These are phyloP conservation scores for Penicillium oxalicum DNA, from an alignment of 2,329 filamentous ascomycete species.

Conservation along the genomic window DNA sequence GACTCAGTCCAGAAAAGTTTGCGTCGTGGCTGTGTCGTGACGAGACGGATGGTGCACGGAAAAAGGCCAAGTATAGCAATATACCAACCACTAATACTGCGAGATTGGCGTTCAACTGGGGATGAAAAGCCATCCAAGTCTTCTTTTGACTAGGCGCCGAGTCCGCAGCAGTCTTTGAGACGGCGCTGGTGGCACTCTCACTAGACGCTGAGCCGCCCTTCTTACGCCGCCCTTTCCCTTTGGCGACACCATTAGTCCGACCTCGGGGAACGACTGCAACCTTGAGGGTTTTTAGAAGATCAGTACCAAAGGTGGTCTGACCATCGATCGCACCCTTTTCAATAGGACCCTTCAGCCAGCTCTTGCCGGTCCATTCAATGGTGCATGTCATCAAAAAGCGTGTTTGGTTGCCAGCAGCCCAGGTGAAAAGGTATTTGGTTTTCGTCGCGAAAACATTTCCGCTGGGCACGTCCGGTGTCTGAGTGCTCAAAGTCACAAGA, in stretches of 20 bases:
- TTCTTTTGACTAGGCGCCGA: conserved; percentile 38
- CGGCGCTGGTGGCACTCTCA: conserved; percentile 40
- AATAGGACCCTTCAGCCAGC: conserved; percentile 94
- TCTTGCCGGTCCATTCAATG: conserved; percentile 96
- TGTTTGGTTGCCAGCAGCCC: conserved; percentile 82
- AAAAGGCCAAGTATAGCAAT: conserved; percentile 68
- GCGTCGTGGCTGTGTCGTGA: conserved; percentile 33
- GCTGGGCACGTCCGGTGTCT: conserved; percentile 90
- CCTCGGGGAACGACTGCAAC: conserved; percentile 63
- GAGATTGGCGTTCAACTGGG: conserved; percentile 69
- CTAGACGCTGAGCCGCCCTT: conserved; percentile 44
- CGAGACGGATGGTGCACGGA: conserved; percentile 44
- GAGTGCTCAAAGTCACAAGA: conserved; percentile 73
- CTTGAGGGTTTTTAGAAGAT: conserved; percentile 69
- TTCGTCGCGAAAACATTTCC: conserved; percentile 88
- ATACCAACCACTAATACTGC: conserved; percentile 69
- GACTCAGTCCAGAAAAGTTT: conserved; percentile 36
- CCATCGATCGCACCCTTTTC: conserved; percentile 93
- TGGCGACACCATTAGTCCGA: conserved; percentile 47
- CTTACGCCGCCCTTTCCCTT: conserved; percentile 55
- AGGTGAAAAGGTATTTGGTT: conserved; percentile 89
- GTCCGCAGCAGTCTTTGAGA: conserved; percentile 37
- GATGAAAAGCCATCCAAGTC: conserved; percentile 69
- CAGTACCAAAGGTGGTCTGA: conserved; percentile 74
- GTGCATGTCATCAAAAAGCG: conserved; percentile 80